Conservation (phyloP, 2,329 filamentous ascomycete genomes). For the Plectosphaerella sp. region DNA sequence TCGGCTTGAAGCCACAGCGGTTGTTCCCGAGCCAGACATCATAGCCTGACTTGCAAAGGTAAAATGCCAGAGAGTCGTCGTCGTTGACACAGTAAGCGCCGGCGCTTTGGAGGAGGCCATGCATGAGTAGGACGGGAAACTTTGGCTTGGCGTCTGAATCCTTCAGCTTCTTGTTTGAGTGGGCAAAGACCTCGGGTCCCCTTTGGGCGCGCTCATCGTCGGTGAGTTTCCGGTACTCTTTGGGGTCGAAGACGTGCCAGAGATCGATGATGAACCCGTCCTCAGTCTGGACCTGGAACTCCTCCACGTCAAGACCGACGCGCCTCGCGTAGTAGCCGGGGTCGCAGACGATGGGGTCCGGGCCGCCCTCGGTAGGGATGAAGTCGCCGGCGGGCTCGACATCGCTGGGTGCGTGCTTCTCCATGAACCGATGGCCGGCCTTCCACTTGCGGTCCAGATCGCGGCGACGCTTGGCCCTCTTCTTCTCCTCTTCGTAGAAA, state of each 20-base stretch:
- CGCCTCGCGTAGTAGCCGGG: constrained; percentile 81
- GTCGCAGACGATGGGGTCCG: constrained; percentile 73
- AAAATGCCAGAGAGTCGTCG: constrained; percentile 85
- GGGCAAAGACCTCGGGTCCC: constrained; percentile 59
- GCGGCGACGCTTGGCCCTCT: constrained; percentile 44
- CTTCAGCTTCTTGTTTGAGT: constrained; percentile 29
- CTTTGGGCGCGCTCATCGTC: constrained; percentile 46
- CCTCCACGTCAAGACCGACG: constrained; percentile 82
- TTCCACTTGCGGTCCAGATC: constrained; percentile 62
- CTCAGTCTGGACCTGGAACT: constrained; percentile 82
- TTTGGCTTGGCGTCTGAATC: constrained; percentile 45
- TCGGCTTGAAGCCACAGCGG: constrained; percentile 77
- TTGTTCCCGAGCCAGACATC: constrained; percentile 97
- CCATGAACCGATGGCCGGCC: constrained; percentile 26
- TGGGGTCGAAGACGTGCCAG: constrained; percentile 85
- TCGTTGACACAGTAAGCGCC: constrained; percentile 90
- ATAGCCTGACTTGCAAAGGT: constrained; percentile 84
- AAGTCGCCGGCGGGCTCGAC: constrained; percentile 51
- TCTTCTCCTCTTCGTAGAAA: constrained; percentile 70
- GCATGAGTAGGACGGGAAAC: constrained; percentile 83
- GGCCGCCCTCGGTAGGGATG: constrained; percentile 72
- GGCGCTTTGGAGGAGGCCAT: constrained; percentile 81
- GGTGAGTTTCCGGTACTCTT: constrained; percentile 35
- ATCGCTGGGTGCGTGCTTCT: constrained; percentile 33
- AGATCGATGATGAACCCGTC: constrained; percentile 88